Base-by-base conservation (phyloP, 345 rosid genomes). In the Theobroma cacao region DNA sequence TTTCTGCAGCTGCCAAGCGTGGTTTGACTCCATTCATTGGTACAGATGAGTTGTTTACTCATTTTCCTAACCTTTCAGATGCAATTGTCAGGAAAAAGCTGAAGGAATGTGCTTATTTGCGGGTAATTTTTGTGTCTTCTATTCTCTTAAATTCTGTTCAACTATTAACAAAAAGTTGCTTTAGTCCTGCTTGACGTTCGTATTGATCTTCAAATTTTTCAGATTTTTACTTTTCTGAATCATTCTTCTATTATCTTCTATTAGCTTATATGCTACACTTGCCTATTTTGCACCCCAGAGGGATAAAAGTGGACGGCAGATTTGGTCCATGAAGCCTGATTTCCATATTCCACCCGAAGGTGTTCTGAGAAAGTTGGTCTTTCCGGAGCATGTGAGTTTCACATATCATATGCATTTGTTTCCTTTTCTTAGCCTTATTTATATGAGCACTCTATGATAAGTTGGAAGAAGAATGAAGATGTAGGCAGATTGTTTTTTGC, bases 301-400 rank as follows among this genome's bases (percentile, higher is more conserved):
- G 81, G 95, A 89, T 84, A 86, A 83, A 78, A 81, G 78, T 84
- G 99, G 97, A 81, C 85, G 84, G 64, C 84, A 80, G 79, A 84
- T 83, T 69, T 94, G 97, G 97, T 85, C 66, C 80, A 92, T 76
- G 94, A 94, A 85, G 82, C 81, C 78, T 36, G 92, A 90, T 55
- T 90, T 88, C 70, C 82, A 79, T 75, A 83, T 89, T 84, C 97
- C 99, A 70, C 75, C 97, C 58, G 98, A 96, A 84, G 92, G 91
- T 82, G 95, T 88, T 52, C 82, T 92, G 84, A 90, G 92, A 81
- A 94, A 90, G 83, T 59, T 92, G 79, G 97, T 89, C 80, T 84
- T 87, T 64, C 97, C 97, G 38, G 98, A 96, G 89, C 93, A 96
- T 80, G 99, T 94, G 80, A 90, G 97, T 86, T 80, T 69, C 36